Percentiles rank a stretch among this genome's conserved stretches.
Evolutionary conservation across 2,329 filamentous ascomycete species (phyloP).

Genomic region (Microdochium paspali): DNA sequence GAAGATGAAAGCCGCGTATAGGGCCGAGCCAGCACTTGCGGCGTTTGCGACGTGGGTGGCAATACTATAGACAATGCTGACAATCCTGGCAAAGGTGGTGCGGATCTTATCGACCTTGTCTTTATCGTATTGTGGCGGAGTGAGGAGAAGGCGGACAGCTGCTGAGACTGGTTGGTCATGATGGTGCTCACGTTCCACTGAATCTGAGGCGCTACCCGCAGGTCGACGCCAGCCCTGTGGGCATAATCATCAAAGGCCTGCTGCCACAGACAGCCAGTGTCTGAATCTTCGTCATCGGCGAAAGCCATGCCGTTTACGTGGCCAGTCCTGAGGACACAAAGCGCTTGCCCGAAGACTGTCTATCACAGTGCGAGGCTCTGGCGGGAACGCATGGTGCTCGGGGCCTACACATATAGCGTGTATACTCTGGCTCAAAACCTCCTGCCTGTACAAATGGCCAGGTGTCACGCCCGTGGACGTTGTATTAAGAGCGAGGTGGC

Average conservation of each 20-base stretch:
- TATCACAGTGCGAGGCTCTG: background rate
- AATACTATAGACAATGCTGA: background rate
- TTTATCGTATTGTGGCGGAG: background rate
- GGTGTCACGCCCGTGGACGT: too few species aligned
- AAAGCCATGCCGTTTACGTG: background rate
- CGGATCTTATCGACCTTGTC: constrained; percentile 1
- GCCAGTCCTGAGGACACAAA: background rate
- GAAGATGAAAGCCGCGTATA: constrained; percentile 2
- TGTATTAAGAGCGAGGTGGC: too few species aligned
- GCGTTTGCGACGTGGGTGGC: constrained; percentile 1
- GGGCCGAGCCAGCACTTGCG: background rate
- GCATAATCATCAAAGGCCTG: constrained; percentile 1
- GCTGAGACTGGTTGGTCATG: background rate
- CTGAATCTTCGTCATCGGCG: background rate
- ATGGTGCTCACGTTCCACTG: constrained; percentile 1
- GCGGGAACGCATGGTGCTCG: too few species aligned
- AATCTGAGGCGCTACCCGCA: background rate
- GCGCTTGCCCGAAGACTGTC: background rate
- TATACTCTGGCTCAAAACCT: too few species aligned
- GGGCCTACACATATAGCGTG: too few species aligned
- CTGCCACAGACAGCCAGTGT: background rate
- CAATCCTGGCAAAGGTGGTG: background rate
- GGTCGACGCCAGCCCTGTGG: background rate
- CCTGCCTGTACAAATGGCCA: too few species aligned
- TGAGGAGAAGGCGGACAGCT: background rate